Evolutionary conservation across 192 early-diverging fungal genomes (phyloP).

Genomic region (Pilaira anomala): DNA sequence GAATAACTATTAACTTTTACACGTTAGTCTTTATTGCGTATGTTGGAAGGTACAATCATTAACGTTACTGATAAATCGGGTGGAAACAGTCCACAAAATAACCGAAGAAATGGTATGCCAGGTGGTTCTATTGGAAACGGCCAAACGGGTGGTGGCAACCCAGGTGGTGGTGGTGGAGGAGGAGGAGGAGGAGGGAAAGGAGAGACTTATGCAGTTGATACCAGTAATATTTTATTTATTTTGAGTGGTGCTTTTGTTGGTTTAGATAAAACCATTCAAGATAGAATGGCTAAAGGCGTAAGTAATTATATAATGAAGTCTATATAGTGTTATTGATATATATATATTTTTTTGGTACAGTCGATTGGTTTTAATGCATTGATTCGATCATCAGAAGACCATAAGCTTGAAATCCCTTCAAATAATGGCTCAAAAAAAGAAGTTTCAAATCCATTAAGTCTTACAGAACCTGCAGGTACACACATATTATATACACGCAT

Average conservation of each 20-base stretch:
- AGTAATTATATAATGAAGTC: not conserved
- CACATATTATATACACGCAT: not conserved
- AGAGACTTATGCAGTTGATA: slow-evolving; percentile 80
- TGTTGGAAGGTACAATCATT: slow-evolving; percentile 89
- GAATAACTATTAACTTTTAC: not conserved
- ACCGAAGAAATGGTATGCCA: not conserved
- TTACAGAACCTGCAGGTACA: slow-evolving; percentile 27
- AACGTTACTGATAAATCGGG: slow-evolving; percentile 80
- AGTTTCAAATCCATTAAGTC: not conserved
- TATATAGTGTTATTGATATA: not conserved
- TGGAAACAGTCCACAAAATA: slow-evolving; percentile 36
- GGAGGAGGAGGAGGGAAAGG: slow-evolving; percentile 48
- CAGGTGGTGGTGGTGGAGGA: not conserved
- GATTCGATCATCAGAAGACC: slow-evolving; percentile 3
- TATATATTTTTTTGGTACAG: slow-evolving; percentile 14
- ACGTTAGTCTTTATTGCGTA: slow-evolving; percentile 57
- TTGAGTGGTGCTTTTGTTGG: slow-evolving; percentile 87
- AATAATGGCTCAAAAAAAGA: not conserved
- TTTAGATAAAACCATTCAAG: slow-evolving; percentile 75
- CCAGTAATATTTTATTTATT: slow-evolving; percentile 87
- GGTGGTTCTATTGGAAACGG: not conserved
- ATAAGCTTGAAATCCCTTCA: not conserved
- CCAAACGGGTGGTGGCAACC: not conserved
- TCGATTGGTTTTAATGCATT: slow-evolving; percentile 76
- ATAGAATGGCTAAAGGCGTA: slow-evolving; percentile 69